A percentile compares a stretch with the other conserved stretches of the same genome.
Evolutionary conservation across 2,329 filamentous ascomycete species (phyloP).

Genomic region (Paecilomyces fulvus): DNA sequence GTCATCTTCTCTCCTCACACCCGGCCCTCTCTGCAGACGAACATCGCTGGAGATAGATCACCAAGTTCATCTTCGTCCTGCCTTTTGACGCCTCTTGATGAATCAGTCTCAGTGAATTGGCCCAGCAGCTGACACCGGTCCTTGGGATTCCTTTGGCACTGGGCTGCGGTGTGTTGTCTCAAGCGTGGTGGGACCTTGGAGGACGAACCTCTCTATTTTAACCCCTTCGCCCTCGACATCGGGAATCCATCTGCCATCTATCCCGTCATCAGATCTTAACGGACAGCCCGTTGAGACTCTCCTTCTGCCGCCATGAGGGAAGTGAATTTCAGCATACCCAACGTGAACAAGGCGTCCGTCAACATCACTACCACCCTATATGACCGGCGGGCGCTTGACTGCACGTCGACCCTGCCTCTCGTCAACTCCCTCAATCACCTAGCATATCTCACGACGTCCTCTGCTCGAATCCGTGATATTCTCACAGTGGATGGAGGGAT

Average conservation of each 20-base stretch:
- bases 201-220: background rate
- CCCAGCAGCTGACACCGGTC: background rate
- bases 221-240: background rate
- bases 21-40: slow-evolving; percentile 10
- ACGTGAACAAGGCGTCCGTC: slow-evolving; percentile 98
- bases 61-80: slow-evolving; percentile 3
- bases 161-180: background rate
- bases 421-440: slow-evolving; percentile 99
- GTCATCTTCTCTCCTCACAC: slow-evolving; percentile 12
- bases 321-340: slow-evolving; percentile 98
- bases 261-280: slow-evolving; percentile 1
- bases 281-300: slow-evolving; percentile 3
- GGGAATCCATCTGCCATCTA: slow-evolving; percentile 2
- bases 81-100: slow-evolving; percentile 2
- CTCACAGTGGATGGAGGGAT: slow-evolving; percentile 98
- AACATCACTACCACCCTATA: slow-evolving; percentile 98
- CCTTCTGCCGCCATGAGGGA: slow-evolving; percentile 72
- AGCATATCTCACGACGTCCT: slow-evolving; percentile 95
- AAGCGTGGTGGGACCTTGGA: background rate
- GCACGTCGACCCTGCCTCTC: slow-evolving; percentile 91
- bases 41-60: slow-evolving; percentile 6
- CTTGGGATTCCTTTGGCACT: background rate
- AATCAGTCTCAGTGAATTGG: background rate
- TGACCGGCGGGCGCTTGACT: slow-evolving; percentile 93
- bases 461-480: slow-evolving; percentile 93